Evolutionary conservation across 257 asterid species (phyloP), one percentile per base, ranked within the genome.

Genomic region (Solanum commersonii): DNA sequence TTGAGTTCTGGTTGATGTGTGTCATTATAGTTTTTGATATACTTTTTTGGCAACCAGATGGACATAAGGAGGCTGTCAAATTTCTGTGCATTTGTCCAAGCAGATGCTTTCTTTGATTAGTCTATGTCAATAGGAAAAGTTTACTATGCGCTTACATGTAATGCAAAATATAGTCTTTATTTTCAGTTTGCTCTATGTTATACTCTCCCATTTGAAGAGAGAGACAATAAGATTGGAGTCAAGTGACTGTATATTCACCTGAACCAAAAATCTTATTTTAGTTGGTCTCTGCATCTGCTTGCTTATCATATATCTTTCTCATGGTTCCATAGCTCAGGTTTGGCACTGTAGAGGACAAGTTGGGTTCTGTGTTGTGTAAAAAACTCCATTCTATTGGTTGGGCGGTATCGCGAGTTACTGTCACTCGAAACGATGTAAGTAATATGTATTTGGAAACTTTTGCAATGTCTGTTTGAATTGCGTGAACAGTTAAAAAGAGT

Each of bases 281-380:
- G 18, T 18, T 82, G 85, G 70, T 46, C 31, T 46, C 42, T 90
- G 77, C 44, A 82, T 56, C 68, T 34, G 34, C 89, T 89, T 91
- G 88, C 87, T 90, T 91, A 87, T 90, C 89, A 90, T 82, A 91
- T 88, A 87, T 87, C 85, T 88, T 87, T 90, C 87, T 88, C 87
- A 90, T 91, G 94, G 93, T 90, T 94, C 94, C 96, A 91, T 96
- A 96, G 99, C 98, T 96, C 99, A 96, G 99, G 95, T 96, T 92
- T 91, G 98, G 98, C 94, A 91, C 92, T 81, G 94, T 95, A 88
- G 97, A 95, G 96, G 98, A 95, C 90, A 91, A 84, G 83, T 87
- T 96, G 91, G 91, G 97, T 84, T 91, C 93, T 86, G 65, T 89
- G 72, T 87, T 96, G 92, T 92, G 94, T 87, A 89, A 67, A 71